Conservation (phyloP, 1,284 basidiomycete genomes). For the Naganishia sp. region DNA sequence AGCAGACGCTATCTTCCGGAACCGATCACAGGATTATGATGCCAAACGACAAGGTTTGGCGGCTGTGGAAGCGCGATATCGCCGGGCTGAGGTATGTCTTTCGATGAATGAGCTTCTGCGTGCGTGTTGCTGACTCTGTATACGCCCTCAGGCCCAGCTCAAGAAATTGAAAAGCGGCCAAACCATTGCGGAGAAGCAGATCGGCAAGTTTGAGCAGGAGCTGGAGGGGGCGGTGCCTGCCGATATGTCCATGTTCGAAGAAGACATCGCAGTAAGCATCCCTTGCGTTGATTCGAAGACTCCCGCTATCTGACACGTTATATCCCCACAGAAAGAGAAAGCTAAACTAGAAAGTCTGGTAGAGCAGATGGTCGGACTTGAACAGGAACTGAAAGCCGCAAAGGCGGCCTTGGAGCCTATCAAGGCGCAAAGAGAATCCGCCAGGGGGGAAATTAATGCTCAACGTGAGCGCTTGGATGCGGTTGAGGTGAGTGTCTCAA, state of each 20-base stretch:
- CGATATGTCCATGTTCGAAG: conserved; percentile 67
- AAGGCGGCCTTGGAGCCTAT: conserved; percentile 36
- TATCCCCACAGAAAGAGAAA: neutral
- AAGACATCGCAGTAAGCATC: conserved; percentile 53
- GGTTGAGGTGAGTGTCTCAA: conserved; percentile 13
- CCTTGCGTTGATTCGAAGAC: neutral
- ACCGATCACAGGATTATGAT: conserved; percentile 13
- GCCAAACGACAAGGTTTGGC: conserved; percentile 13
- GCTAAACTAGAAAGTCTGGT: conserved; percentile 32
- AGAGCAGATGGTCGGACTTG: conserved; percentile 18
- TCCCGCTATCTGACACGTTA: neutral
- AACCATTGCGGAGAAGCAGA: conserved; percentile 1
- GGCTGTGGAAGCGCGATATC: conserved; percentile 4
- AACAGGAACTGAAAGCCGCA: conserved; percentile 18
- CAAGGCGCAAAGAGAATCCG: conserved; percentile 28
- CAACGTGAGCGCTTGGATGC: conserved; percentile 1
- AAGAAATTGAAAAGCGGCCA: conserved; percentile 39
- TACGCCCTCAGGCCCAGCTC: neutral
- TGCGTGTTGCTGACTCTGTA: neutral
- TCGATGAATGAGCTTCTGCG: neutral
- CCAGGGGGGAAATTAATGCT: conserved; percentile 3
- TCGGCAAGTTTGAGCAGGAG: conserved; percentile 48
- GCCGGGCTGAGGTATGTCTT: conserved; percentile 4
- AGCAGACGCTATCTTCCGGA: conserved; percentile 13
- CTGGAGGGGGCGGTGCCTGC: conserved; percentile 72